Base-by-base conservation (phyloP, 495 filamentous ascomycete species). In the Penicillium argentinense region DNA sequence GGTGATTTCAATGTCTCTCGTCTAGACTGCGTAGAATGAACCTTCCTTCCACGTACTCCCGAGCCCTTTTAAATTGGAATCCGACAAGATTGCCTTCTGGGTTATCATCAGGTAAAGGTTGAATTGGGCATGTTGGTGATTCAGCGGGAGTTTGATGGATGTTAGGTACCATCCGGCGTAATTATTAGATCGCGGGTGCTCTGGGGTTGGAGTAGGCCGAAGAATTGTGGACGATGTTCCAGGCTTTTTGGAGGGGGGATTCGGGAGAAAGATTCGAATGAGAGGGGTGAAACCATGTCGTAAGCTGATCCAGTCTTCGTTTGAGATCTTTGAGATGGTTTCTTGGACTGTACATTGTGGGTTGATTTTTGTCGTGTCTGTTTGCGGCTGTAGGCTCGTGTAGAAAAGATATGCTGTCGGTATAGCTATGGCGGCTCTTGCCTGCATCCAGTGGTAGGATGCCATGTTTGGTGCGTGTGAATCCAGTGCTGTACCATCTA, bases 181-280 rank as follows among this genome's bases (percentile, higher is more conserved):
- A 36, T 34, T 12, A 17, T 36, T 19, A 21, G 42, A 19, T 23
- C 29, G 5, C 22, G 29, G 5, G 18, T 11, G 13, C 29, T 16
- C 42, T 36, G n/a, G n/a, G n/a, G n/a, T n/a, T n/a, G n/a, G n/a
- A n/a, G 33, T 26, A 9, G 41, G 27, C n/a, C 41, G 33, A 33
- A 12, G 27, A 27, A 16, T 36, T 24, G 29, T 30, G n/a, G 5
- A 45, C 42, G 19, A 45, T 24, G 9, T 26, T 45, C 42, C 21
- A 36, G 18, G 29, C 28, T 17, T 36, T 45, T 30, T 36, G 29
- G 1, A 45, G 42, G 11, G 27, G 21, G 28, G 28, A 16, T 6
- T 34, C 29, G 9, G 19, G 9, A 36, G 42, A 7, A 36, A 45
- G 9, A 33, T 11, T 45, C 21, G 42, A 12, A 36, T 32, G 7